Evolutionary conservation across 78 protist species (phyloP).

Genomic region (Bigelowiella natans): DNA sequence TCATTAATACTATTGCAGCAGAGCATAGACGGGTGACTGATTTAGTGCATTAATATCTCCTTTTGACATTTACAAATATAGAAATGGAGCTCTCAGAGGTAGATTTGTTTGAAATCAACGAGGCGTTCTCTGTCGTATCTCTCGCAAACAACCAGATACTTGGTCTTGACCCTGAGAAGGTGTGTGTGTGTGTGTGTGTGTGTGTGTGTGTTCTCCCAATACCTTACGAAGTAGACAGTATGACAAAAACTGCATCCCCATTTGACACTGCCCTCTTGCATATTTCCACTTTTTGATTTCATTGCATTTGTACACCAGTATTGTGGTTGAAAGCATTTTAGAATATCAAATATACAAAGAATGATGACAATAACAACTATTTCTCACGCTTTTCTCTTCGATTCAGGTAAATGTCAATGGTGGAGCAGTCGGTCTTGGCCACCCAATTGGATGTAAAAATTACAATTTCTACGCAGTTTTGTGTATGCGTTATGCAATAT

Average conservation of each 20-base stretch:
- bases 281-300: neutral
- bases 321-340: too few relatives aligned
- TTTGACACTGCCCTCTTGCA: neutral
- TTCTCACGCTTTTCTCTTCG: neutral
- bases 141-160: slow-evolving; percentile 38
- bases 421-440: slow-evolving; percentile 94
- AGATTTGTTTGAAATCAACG: slow-evolving; percentile 56
- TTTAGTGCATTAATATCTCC: too few relatives aligned
- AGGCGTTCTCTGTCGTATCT: slow-evolving; percentile 73
- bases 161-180: slow-evolving; percentile 33
- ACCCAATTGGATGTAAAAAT: slow-evolving; percentile 81
- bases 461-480: neutral
- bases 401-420: slow-evolving; percentile 73
- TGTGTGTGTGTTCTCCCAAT: too few relatives aligned
- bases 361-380: too few relatives aligned
- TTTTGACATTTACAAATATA: neutral
- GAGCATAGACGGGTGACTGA: too few relatives aligned
- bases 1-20: too few relatives aligned
- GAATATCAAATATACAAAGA: too few relatives aligned
- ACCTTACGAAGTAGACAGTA: neutral
- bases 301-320: neutral
- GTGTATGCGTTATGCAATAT: neutral
- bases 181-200: too few relatives aligned
- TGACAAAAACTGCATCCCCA: too few relatives aligned
- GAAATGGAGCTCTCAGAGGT: neutral